Conservation (phyloP, 345 rosid species). For the Trapa incisa region DNA sequence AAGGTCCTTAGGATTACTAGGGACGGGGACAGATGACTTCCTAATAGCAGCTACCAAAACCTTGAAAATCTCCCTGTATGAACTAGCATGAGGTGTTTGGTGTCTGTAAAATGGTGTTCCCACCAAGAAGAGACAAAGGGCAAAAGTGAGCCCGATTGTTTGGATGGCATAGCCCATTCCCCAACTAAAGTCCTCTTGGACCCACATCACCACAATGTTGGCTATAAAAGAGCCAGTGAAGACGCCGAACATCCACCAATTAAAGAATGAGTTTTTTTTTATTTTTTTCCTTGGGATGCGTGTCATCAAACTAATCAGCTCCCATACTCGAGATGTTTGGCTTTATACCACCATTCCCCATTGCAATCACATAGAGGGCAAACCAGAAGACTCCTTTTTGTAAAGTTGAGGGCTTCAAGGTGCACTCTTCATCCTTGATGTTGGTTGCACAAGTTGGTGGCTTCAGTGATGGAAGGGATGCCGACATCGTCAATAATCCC, state of each 20-base stretch:
- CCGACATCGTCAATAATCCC: conserved; percentile 34
- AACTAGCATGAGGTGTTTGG: conserved; percentile 34
- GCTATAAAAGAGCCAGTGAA: conserved; percentile 48
- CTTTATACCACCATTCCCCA: conserved; percentile 50
- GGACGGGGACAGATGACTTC: conserved; percentile 29
- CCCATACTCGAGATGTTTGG: conserved; percentile 63
- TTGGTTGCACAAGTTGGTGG: too few species aligned
- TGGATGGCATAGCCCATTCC: conserved; percentile 35
- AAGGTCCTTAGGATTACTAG: conserved; percentile 33
- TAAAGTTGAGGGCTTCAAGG: conserved; percentile 16
- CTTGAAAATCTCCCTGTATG: conserved; percentile 24
- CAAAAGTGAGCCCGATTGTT: conserved; percentile 25
- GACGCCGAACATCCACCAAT: conserved; percentile 63
- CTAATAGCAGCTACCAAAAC: conserved; percentile 43
- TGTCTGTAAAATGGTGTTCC: conserved; percentile 46
- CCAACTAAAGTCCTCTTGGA: conserved; percentile 42
- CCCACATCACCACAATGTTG: conserved; percentile 36
- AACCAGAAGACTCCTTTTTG: conserved; percentile 29
- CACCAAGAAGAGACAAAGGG: conserved; percentile 27
- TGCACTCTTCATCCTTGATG: conserved; percentile 19
- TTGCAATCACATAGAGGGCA: conserved; percentile 35
- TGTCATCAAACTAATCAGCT: conserved; percentile 57
- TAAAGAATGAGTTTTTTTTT: conserved; percentile 54
- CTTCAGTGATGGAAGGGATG: conserved; percentile 27
- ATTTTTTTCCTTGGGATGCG: conserved; percentile 38